Conservation (phyloP, 192 early-diverging fungal genomes). For the Ambispora gerdemannii region DNA sequence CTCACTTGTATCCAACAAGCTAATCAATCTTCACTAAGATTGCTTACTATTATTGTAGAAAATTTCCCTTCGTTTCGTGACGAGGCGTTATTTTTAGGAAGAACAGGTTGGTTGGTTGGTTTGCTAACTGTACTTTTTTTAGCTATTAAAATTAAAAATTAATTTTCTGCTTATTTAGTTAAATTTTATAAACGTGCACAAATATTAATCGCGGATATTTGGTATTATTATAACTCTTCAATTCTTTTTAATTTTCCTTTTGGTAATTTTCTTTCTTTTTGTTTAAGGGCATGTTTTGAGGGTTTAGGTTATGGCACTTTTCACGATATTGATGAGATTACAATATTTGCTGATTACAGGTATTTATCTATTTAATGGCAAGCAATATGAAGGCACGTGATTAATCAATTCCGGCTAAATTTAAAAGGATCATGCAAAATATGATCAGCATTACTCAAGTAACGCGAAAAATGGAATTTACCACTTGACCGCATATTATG, state of each 20-base stretch:
- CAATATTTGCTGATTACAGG: conserved; percentile 91
- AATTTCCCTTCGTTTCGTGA: conserved; percentile 70
- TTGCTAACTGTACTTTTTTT: background rate
- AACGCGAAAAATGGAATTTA: too few species aligned
- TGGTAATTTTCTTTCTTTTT: too few species aligned
- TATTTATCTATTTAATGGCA: too few species aligned
- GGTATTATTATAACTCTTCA: conserved; percentile 37
- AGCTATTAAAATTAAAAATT: background rate
- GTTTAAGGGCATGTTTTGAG: conserved; percentile 74
- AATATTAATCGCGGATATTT: conserved; percentile 81
- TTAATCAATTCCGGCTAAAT: too few species aligned
- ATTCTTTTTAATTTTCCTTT: background rate
- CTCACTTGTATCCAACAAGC: conserved; percentile 52
- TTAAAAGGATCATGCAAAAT: too few species aligned
- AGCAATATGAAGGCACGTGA: too few species aligned
- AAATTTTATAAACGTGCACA: conserved; percentile 77
- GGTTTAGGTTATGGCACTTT: conserved; percentile 59
- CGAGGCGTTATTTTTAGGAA: conserved; percentile 52
- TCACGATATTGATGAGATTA: conserved; percentile 71
- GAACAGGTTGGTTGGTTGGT: conserved; percentile 40
- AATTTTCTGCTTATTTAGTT: conserved; percentile 39
- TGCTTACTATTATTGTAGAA: conserved; percentile 55
- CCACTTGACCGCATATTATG: too few species aligned
- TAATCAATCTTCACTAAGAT: conserved; percentile 49
- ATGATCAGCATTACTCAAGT: too few species aligned